Conservation (phyloP, 495 filamentous ascomycete species). For the Lepidopterella palustris region DNA sequence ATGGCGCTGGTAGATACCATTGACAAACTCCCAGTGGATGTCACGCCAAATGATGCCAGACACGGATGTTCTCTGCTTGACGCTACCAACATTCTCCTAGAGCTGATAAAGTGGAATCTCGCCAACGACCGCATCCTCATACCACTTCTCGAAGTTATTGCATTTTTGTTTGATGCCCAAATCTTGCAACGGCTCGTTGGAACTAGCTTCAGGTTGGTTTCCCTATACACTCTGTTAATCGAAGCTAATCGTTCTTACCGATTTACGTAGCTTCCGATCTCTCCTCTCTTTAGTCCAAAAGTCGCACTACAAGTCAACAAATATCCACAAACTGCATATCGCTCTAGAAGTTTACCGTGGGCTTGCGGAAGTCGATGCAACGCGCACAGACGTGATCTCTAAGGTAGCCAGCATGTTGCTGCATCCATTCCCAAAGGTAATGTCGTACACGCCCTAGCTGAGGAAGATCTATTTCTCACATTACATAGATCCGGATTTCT, state of each 20-base stretch:
- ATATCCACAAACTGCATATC: constrained; percentile 69
- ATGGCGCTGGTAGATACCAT: constrained; percentile 52
- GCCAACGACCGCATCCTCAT: constrained; percentile 64
- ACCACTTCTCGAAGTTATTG: constrained; percentile 66
- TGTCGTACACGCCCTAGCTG: constrained; percentile 5
- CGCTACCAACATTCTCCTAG: constrained; percentile 41
- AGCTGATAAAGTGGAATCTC: constrained; percentile 43
- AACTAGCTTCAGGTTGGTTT: constrained; percentile 29
- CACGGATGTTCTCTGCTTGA: constrained; percentile 26
- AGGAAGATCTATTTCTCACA: not conserved
- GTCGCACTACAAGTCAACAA: constrained; percentile 72
- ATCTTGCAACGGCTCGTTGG: constrained; percentile 31
- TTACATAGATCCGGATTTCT: constrained; percentile 30
- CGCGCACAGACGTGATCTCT: constrained; percentile 44
- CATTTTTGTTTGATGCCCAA: constrained; percentile 62
- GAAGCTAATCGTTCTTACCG: not conserved
- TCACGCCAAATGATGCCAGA: constrained; percentile 37
- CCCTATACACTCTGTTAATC: not conserved
- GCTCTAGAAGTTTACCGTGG: constrained; percentile 71
- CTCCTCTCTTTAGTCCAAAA: constrained; percentile 67
- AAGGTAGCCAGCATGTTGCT: constrained; percentile 55
- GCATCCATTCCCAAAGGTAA: constrained; percentile 59
- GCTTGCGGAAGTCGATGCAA: constrained; percentile 42
- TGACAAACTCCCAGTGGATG: constrained; percentile 24
- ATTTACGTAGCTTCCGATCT: constrained; percentile 45